Conservation (phyloP, 352 stramenopile genomes). For the Pythium myriotylum region DNA sequence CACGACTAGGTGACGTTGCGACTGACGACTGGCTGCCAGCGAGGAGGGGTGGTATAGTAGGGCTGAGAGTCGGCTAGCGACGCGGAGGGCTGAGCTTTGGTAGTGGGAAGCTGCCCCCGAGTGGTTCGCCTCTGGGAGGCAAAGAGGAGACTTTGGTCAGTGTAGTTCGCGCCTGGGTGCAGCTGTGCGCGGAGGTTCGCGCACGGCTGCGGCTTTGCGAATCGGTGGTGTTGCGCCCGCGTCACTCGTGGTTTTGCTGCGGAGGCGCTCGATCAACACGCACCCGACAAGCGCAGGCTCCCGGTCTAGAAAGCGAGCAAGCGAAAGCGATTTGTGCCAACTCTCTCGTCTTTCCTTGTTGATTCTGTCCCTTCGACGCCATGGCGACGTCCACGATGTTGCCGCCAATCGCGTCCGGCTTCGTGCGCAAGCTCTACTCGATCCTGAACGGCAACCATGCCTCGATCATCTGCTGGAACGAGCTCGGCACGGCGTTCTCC, state of each 20-base stretch:
- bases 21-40: background rate
- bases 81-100: background rate
- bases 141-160: background rate
- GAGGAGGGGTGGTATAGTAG: slow-evolving; percentile 7
- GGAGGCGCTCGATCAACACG: slow-evolving; percentile 8
- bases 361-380: background rate
- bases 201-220: background rate
- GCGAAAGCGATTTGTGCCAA: slow-evolving; percentile 22
- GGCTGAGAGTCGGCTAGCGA: background rate
- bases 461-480: slow-evolving; percentile 62
- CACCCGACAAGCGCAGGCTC: background rate
- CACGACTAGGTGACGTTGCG: slow-evolving; percentile 19
- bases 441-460: slow-evolving; percentile 65
- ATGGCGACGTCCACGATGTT: slow-evolving; percentile 6
- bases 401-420: slow-evolving; percentile 57
- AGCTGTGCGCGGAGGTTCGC: background rate
- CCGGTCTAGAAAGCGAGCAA: slow-evolving; percentile 19
- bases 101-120: background rate
- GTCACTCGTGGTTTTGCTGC: slow-evolving; percentile 28
- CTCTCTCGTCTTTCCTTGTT: slow-evolving; percentile 13
- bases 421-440: slow-evolving; percentile 78
- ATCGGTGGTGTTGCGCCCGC: slow-evolving; percentile 6
- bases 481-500: slow-evolving; percentile 50
- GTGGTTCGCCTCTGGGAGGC: background rate
- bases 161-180: slow-evolving; percentile 16